Evolutionary conservation across 768 basidiomycete genomes (phyloP), one percentile per base, ranked within the genome.

Genomic region (button mushroom (Agaricus bisporus)): DNA sequence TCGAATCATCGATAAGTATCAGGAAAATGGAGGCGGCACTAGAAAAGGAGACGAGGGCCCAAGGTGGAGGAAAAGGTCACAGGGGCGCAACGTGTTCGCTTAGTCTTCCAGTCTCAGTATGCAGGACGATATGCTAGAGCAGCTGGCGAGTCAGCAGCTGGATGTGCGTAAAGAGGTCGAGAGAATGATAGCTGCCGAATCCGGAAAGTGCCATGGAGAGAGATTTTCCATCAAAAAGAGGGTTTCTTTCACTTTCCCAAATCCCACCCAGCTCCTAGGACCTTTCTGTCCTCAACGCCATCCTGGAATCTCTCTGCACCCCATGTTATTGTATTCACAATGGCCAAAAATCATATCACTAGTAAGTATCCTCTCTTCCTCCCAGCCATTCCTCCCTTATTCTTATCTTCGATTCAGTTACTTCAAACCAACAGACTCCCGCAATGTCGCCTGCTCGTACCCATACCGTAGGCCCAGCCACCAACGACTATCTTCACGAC

Each of bases 371-470:
- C 42, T 28, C 15, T 6, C 22, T 41, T 20, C 48, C 41, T 29
- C 41, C 36, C 12, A 37, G 48, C 39, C 39, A 22, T 22, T 22
- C 22, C 22, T 22, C 22, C 1, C 22, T 22, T 22, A 4, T 22
- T 51, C 42, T 52, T 59, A 41, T 51, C 15, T 41, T 44, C 54
- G 29, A 14, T 56, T 43, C 61, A 73, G 70, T 64, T 57, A 68
- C 67, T 63, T 63, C 68, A 67, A 67, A 68, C 61, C 78, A 74
- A 69, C 73, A 77, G 67, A 71, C 80, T 77, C 68, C 77, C 73
- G 58, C 76, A 73, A 82, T 86, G 83, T 73, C 83, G 76, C 70
- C 75, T 81, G 70, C 82, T 81, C 77, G 80, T 75, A 70, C 80
- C 74, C 73, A 81, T 83, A 84, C 82, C 75, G 72, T 77, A 73